phyloP scores from a whole-genome alignment of 768 basidiomycete species.

The Russula ochroleuca region DNA sequence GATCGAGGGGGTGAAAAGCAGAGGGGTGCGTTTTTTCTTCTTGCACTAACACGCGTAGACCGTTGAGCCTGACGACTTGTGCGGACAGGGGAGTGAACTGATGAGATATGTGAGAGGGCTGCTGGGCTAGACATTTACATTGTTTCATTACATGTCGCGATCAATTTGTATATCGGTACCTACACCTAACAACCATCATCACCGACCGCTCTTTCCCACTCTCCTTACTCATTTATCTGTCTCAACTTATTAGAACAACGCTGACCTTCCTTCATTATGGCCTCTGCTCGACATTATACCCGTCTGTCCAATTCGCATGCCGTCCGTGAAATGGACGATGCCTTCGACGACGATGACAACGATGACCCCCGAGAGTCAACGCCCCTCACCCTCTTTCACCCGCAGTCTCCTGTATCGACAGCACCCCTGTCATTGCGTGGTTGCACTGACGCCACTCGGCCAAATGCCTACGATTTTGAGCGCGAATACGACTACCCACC shows the following conservation, averaged over 20 bases:
- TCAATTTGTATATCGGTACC: not conserved
- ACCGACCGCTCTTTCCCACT: not conserved
- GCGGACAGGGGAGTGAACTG: conserved; percentile 43
- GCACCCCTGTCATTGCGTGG: conserved; percentile 30
- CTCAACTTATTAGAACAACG: not conserved
- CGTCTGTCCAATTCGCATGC: conserved; percentile 48
- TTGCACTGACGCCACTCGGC: conserved; percentile 23
- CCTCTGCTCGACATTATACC: conserved; percentile 48
- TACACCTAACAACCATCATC: conserved; percentile 7
- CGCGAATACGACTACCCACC: conserved; percentile 72
- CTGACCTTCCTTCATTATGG: conserved; percentile 29
- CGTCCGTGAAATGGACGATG: conserved; percentile 67
- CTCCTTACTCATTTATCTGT: not conserved
- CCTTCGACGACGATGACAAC: conserved; percentile 65
- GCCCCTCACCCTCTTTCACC: conserved; percentile 36
- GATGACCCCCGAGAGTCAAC: conserved; percentile 39
- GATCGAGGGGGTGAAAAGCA: conserved; percentile 70
- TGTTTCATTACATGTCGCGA: not conserved
- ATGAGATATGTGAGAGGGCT: conserved; percentile 26
- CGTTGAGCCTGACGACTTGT: conserved; percentile 15
- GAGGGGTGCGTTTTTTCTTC: conserved; percentile 46
- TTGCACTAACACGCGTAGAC: not conserved
- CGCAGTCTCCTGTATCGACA: conserved; percentile 33
- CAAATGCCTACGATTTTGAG: conserved; percentile 74
- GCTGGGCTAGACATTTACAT: conserved; percentile 16